Base-by-base conservation (phyloP, 2,329 filamentous ascomycete genomes). In the Fusarium robinianum region DNA sequence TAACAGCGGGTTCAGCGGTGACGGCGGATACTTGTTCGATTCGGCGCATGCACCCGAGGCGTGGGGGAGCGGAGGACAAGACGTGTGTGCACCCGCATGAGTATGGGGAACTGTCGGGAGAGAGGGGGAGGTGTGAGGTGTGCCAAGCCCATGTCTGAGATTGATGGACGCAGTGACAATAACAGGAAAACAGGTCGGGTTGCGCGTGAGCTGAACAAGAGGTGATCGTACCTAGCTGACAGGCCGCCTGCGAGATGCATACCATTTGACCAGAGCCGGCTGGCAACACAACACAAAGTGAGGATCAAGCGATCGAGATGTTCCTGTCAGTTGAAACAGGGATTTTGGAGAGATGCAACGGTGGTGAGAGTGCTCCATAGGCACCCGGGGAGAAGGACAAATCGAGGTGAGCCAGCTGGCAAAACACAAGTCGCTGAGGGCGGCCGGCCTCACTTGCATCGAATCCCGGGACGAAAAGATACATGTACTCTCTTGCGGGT, bases 371-470 rank as follows among this genome's bases (percentile, higher is more conserved):
- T n/a, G n/a, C n/a, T n/a, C n/a, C n/a, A 39, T 36, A 49, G 24
- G 33, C 33, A 12, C 22, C 46, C 27, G 35, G 27, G 41, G 36
- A 31, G 42, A 27, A 17, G 49, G 37, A 31, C 57, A 58, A 52
- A 49, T 58, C 35, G 41, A 49, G 41, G 36, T 24, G 40, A 55
- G 56, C 57, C 57, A 60, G 51, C 48, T 60, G 57, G 53, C 54
- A 42, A 33, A 41, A 46, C 38, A 41, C 36, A 29, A 57, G 33
- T 46, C 38, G 39, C 48, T 40, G 27, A 35, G 41, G 41, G 11
- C 12, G 19, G 11, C 32, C 22, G 14, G 31, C 26, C 23, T 19
- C 38, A 31, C 11, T 26, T 12, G 29, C 24, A 11, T 10, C 15
- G 26, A 16, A 9, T 35, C n/a, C n/a, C n/a, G n/a, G n/a, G n/a